Evolutionary conservation across 2,329 filamentous ascomycete genomes (phyloP).

Genomic region (Epichloe brachyelytri): DNA sequence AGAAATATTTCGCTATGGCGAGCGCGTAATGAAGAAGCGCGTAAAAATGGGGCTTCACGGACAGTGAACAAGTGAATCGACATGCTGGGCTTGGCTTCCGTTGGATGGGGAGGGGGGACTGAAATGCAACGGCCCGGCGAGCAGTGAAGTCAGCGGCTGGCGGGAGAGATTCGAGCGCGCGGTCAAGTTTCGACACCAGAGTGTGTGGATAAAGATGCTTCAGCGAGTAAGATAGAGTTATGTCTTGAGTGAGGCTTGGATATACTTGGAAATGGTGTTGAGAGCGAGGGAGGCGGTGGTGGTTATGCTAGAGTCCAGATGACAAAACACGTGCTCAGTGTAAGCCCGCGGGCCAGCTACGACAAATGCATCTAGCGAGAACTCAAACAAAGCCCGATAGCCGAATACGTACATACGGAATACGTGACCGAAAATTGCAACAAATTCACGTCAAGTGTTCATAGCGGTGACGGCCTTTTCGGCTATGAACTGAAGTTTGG

Average conservation of each 20-base stretch:
- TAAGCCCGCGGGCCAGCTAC: not conserved
- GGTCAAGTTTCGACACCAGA: too few species aligned
- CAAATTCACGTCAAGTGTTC: too few species aligned
- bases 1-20: not conserved
- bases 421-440: too few species aligned
- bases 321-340: not conserved
- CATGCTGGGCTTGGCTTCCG: not conserved
- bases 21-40: too few species aligned
- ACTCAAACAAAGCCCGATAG: too few species aligned
- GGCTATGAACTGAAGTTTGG: too few species aligned
- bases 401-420: too few species aligned
- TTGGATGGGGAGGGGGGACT: not conserved
- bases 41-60: not conserved
- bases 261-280: not conserved
- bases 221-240: constrained; percentile 11
- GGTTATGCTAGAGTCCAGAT: too few species aligned
- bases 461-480: too few species aligned
- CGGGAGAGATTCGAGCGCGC: too few species aligned
- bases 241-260: not conserved
- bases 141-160: not conserved
- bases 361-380: not conserved
- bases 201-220: constrained; percentile 18
- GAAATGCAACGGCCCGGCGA: not conserved
- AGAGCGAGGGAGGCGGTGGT: not conserved
- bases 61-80: not conserved